Evolutionary conservation across 441 rosid species (phyloP), one percentile per base, ranked within the genome.

Genomic region (Adansonia madagascariensis): DNA sequence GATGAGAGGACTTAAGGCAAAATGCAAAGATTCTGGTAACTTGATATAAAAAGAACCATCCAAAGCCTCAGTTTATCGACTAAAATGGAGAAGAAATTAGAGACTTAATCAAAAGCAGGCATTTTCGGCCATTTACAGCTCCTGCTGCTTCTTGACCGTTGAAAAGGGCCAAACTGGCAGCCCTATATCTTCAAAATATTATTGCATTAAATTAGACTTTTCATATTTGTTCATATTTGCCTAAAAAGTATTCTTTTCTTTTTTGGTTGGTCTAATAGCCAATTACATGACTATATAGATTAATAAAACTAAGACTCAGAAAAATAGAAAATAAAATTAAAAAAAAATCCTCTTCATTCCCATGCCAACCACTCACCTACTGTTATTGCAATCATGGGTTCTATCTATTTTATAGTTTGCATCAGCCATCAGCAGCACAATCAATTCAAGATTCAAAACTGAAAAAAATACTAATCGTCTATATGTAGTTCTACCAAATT

Each of bases 121-220:
- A 31, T 62, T 31, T 62, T 10, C 44, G 67, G 43, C 67, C 44
- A 31, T 6, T 62, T 62, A 62, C 67, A 62, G 44, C 67, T 62
- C 67, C 67, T 31, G 67, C 67, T 62, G 20, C 67, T 12, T 12
- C 43, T 31, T 31, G 17, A 62, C 67, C 44, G 67, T 62, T 62
- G 27, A 14, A 22, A 61, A 14, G 44, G 66, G 9, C 18, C 44
- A 12, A 6, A 31, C 31, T 27, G 35, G 4, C 35, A 31, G 55
- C 55, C 43, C 31, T 2, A 61, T 22, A 15, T 27, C 12, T 24
- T 24, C 10, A 31, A 31, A 31, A 31, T 31, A 31, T 31, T 31
- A 31, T 24, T 24, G 24, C 24, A 24, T 24, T 24, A 24, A 24
- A 24, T 24, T 24, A 24, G 24, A 24, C 24, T 24, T 15, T 3